Base-by-base conservation (phyloP, 257 asterid species). In the Solanum chaucha region DNA sequence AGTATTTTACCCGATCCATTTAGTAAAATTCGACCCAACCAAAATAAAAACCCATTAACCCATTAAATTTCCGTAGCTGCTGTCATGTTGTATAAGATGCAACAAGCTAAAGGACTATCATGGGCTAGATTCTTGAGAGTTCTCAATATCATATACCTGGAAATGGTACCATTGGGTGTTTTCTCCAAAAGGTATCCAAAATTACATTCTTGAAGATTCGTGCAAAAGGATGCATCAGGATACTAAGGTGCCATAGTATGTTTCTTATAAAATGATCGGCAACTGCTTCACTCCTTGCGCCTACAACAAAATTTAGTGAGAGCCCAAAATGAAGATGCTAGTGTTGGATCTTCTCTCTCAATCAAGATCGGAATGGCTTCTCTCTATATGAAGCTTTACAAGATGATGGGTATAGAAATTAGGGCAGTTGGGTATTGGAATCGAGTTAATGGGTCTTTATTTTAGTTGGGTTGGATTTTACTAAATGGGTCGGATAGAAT, bases 371-470 rank as follows among this genome's bases (percentile, higher is more conserved):
- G 13, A 41, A 41, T 41, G 48, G 13, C 48, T 41, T 41, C 48
- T 41, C 48, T 10, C 4, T 41, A 38, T 38, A 38, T 41, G 13
- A 41, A 41, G 48, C 48, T 41, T 41, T 41, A 10, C 48, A 41
- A 41, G 48, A 41, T 41, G 48, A 41, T 41, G 48, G 1, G 48
- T 41, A 41, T 41, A 41, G 48, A 41, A 41, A 10, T 40, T 41
- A 41, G 48, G 48, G 48, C 4, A 10, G 3, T 10, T 94, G 4
- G 96, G 91, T 88, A 35, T 35, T 35, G 38, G 5, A 35, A 35
- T 35, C 38, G 38, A 6, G 38, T 35, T 35, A 35, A 5, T 35
- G 38, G 38, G 38, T 35, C 38, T 35, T 35, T 35, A 35, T 35
- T 35, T 35, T 35, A 6, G 38, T 35, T 35, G 38, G 7, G 1